Percentiles rank a stretch among this genome's conserved stretches.
These are phyloP conservation scores for Verruconis gallopava DNA, from an alignment of 2,329 filamentous ascomycete genomes.

Conservation along the genomic window DNA sequence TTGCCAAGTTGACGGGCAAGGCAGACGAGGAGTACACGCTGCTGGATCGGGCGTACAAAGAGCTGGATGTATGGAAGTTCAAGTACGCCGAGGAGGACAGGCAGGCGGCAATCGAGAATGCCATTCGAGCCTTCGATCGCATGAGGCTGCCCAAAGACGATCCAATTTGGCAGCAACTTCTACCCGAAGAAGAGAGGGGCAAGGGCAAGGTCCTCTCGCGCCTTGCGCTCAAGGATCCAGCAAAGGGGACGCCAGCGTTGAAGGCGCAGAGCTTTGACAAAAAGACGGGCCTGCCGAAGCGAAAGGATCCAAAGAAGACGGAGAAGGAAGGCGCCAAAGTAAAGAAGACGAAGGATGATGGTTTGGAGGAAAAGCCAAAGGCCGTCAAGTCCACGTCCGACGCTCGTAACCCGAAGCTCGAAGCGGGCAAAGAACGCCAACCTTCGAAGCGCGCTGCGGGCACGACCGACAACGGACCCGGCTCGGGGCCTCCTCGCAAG, in stretches of 20 bases:
- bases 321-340: slow-evolving; percentile 23
- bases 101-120: slow-evolving; percentile 47
- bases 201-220: slow-evolving; percentile 49
- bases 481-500: slow-evolving; percentile 12
- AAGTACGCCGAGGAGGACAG: slow-evolving; percentile 44
- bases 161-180: slow-evolving; percentile 48
- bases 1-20: slow-evolving; percentile 33
- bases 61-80: slow-evolving; percentile 50
- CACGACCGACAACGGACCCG: slow-evolving; percentile 9
- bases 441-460: slow-evolving; percentile 4
- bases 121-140: slow-evolving; percentile 50
- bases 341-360: slow-evolving; percentile 11
- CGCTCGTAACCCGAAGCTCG: slow-evolving; percentile 9
- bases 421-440: slow-evolving; percentile 4
- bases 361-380: neutral
- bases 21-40: slow-evolving; percentile 34
- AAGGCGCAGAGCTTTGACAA: slow-evolving; percentile 10
- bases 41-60: slow-evolving; percentile 45
- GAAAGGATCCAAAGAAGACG: slow-evolving; percentile 35
- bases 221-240: slow-evolving; percentile 34
- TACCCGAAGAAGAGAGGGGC: slow-evolving; percentile 46
- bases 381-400: neutral
- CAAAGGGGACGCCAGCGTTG: slow-evolving; percentile 13
- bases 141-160: slow-evolving; percentile 46
- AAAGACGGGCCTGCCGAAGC: slow-evolving; percentile 28